Evolutionary conservation across 345 rosid genomes (phyloP), one percentile per base, ranked within the genome.

Genomic region (Hypericum androsaemum): DNA sequence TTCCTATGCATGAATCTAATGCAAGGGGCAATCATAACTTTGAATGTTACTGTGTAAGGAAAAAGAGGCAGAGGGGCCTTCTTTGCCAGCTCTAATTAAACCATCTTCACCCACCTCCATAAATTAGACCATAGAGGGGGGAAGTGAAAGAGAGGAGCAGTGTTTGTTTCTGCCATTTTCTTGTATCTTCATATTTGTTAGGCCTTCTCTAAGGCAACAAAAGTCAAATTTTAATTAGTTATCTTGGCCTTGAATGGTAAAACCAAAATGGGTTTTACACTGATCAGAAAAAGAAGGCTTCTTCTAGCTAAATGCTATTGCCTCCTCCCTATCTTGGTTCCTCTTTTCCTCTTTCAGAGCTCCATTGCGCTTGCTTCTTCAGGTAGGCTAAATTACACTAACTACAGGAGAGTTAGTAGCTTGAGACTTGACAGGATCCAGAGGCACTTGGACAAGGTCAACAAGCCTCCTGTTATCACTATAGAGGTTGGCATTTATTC

Each of bases 351-450:
- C 32, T 22, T 22, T 4, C 32, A 22, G 32, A 22, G 32, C 4
- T 22, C 32, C 32, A 22, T 4, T 22, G 1, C 4, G 4, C 32
- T 22, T 4, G 32, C 32, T 22, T 22, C 32, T 1, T 22, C 32
- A 1, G 4, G 32, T 22, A 22, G 4, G 32, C 32, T 22, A 22
- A 22, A 22, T 22, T 22, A 22, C 32, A 22, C 32, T 22, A 22
- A 57, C 37, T 66, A 53, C 12, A 84, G 76, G 55, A 77, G 74
- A 77, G 87, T 88, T 6, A 83, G 94, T 50, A 64, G 78, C 60
- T 63, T 83, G 74, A 88, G 98, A 62, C 74, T 88, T 53, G 71
- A 64, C 41, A 81, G 98, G 52, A 67, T 67, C 48, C 63, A 62
- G 0, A 52, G 61, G 60, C 72, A 62, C 35, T 43, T 67, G 56